Evolutionary conservation across 257 asterid species (phyloP), one percentile per base, ranked within the genome.

Genomic region (Rubia yunnanensis): DNA sequence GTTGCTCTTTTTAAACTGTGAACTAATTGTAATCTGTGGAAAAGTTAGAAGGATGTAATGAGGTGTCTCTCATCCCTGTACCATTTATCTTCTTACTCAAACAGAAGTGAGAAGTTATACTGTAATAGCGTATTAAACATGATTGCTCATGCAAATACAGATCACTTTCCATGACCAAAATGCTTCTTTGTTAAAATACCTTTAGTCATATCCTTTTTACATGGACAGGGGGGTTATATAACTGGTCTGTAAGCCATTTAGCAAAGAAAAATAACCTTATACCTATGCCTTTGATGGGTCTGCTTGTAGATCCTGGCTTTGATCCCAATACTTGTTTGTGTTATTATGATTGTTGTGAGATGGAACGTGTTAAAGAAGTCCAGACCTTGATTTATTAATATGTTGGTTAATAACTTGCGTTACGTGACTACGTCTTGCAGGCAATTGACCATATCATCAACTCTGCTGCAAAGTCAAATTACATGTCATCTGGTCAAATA

Each of bases 401-500:
- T 66, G 14, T 7, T 3, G 10, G 23, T 20, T 35, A 30, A 53
- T 59, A 60, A 54, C 35, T 49, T 46, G 9, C 9, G 31, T 49
- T 64, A 65, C 35, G 31, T n/a, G n/a, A n/a, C n/a, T n/a, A n/a
- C n/a, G n/a, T 53, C 17, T 68, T 66, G 62, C 76, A 81, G 85
- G 85, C 83, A 22, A 81, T 81, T 22, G 85, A 81, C 48, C 85
- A 78, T 58, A 73, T 81, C 49, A 73, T 81, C 53, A 78, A 81
- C 67, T 81, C 85, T 57, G 85, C 85, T 44, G 85, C 85, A 71
- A 81, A 81, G 64, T 72, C 83, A 63, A 68, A 78, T 66, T 78
- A 78, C 70, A 81, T 81, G 85, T 81, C 85, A 38, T 60, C 79
- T 73, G 85, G 85, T 48, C 80, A 81, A 46, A 78, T 81, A 32